These are phyloP conservation scores for Hypoxylon sp. DNA, from an alignment of 2,329 filamentous ascomycete species.

Conservation along the genomic window DNA sequence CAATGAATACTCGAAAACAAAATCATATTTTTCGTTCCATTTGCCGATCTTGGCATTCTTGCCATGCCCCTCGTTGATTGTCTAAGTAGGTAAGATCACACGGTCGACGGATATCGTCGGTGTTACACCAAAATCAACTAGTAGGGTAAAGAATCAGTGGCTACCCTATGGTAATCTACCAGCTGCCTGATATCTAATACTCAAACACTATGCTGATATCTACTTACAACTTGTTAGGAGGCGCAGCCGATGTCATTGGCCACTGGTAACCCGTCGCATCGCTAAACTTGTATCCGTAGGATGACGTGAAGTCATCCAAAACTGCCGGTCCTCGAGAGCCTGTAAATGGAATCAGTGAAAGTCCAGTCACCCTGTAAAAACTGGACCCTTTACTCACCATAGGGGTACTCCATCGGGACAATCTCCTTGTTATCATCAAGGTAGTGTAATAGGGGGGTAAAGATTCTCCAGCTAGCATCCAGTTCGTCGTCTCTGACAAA, in stretches of 20 bases:
- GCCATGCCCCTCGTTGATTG: conserved; percentile 29
- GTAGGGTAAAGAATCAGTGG: conserved; percentile 41
- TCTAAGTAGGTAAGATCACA: conserved; percentile 30
- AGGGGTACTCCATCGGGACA: conserved; percentile 99
- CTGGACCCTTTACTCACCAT: conserved; percentile 76
- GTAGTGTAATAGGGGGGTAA: conserved; percentile 97
- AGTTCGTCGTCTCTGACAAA: conserved; percentile 98
- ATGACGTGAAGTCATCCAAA: conserved; percentile 97
- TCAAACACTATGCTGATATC: conserved; percentile 45
- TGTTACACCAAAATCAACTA: conserved; percentile 46
- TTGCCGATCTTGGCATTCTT: conserved; percentile 39
- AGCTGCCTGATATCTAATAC: conserved; percentile 49
- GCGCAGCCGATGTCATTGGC: conserved; percentile 80
- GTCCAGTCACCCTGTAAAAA: neutral
- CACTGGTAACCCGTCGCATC: conserved; percentile 97
- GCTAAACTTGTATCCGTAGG: conserved; percentile 99
- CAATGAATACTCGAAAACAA: conserved; percentile 33
- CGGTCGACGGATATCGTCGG: conserved; percentile 38
- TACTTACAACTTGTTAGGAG: conserved; percentile 85
- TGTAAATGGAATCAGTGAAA: conserved; percentile 59
- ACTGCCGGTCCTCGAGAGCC: conserved; percentile 97
- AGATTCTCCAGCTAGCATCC: conserved; percentile 98
- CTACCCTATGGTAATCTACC: conserved; percentile 29
- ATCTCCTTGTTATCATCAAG: conserved; percentile 99
- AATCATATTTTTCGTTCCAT: conserved; percentile 34